phyloP scores from a whole-genome alignment of 2,329 filamentous ascomycete genomes.

The Penicillium sp. region DNA sequence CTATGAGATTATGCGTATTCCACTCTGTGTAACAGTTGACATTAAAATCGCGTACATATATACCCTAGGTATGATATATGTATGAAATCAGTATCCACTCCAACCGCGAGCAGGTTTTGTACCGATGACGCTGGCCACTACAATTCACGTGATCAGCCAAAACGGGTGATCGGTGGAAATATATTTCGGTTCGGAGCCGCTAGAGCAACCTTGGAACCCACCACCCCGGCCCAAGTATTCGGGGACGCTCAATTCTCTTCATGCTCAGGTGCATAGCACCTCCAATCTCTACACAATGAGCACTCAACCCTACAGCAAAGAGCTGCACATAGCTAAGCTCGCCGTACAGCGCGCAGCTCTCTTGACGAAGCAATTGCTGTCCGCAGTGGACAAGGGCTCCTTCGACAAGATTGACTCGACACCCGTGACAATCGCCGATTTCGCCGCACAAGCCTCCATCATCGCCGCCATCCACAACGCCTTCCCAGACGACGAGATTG shows the following conservation, averaged over 20 bases:
- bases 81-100: too few species aligned
- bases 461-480: constrained; percentile 52
- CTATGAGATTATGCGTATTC: neutral
- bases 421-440: constrained; percentile 61
- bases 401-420: constrained; percentile 56
- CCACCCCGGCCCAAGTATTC: neutral
- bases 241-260: neutral
- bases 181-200: neutral
- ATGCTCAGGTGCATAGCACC: neutral
- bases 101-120: too few species aligned
- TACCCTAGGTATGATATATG: too few species aligned
- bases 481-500: constrained; percentile 55
- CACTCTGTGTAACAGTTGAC: too few species aligned
- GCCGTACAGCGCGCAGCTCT: constrained; percentile 55
- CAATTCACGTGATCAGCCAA: too few species aligned
- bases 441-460: constrained; percentile 59
- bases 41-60: too few species aligned
- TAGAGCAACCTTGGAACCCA: neutral
- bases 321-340: constrained; percentile 37
- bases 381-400: constrained; percentile 47
- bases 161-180: too few species aligned
- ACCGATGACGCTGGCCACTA: too few species aligned
- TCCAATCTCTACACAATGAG: constrained; percentile 21
- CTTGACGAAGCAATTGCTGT: constrained; percentile 54
- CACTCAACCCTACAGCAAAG: constrained; percentile 30